Evolutionary conservation across 257 asterid genomes (phyloP), one percentile per base, ranked within the genome.

Genomic region (Solanum chaucha): DNA sequence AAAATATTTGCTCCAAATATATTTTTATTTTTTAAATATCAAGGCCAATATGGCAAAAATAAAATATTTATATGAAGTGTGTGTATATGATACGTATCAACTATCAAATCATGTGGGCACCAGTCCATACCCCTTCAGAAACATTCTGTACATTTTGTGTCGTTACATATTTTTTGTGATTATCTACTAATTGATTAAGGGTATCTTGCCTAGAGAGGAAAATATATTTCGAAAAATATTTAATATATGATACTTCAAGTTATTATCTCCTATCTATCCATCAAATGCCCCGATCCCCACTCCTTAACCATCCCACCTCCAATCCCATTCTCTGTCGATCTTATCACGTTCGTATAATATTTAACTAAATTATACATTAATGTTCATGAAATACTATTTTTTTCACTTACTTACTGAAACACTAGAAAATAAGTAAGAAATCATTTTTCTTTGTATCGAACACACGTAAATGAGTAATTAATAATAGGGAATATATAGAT

Each of bases 101-200:
- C 14, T 10, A 41, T 41, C 73, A 46, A 65, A 38, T 67, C 92
- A 86, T 87, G 93, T 90, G 90, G 87, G 87, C 38, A 86, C 86
- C 87, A 87, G 87, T 81, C 85, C 89, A 82, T 84, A 86, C 75
- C 87, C 83, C 86, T 82, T 84, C 82, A 92, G 86, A 89, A 88
- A 92, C 94, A 94, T 93, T 94, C 93, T 91, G 88, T 82, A 88
- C 58, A 68, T 80, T 64, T 78, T 88, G 71, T 86, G 85, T 51
- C 48, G 88, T 73, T 34, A 20, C 74, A 32, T 58, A 35, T 11
- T 32, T 20, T 83, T 59, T 83, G 14, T 59, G 35, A 59, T 20
- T 59, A 38, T 83, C n/a, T 34, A 58, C 35, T 34, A 0, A 80
- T 28, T 80, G 17, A 46, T 80, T 46, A 28, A 68, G 38, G 11